These are phyloP conservation scores for Lipomyces yarrowii DNA, from an alignment of 1,139 yeast genomes.

Conservation along the genomic window DNA sequence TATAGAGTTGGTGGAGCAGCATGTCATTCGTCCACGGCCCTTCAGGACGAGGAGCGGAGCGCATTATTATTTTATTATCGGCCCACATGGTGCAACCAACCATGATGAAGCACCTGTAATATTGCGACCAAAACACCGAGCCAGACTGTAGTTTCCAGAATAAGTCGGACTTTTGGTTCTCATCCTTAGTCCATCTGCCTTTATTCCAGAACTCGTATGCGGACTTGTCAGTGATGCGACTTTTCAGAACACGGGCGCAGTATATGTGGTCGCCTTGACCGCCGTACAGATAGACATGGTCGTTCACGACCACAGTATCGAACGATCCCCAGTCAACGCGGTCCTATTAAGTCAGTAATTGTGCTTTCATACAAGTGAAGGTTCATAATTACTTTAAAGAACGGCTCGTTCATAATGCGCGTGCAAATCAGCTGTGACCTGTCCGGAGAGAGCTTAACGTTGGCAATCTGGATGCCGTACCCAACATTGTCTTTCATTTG, in stretches of 20 bases:
- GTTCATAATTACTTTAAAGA: conserved; percentile 8
- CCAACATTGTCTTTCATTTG: conserved; percentile 18
- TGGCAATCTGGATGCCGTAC: conserved; percentile 25
- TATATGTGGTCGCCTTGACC: conserved; percentile 18
- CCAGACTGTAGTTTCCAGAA: conserved; percentile 31
- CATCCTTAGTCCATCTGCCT: conserved; percentile 21
- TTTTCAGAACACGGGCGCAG: conserved; percentile 26
- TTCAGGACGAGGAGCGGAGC: conserved; percentile 28
- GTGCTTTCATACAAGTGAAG: not conserved
- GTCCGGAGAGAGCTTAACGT: conserved; percentile 12
- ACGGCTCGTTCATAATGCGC: conserved; percentile 25
- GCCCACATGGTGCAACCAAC: conserved; percentile 31
- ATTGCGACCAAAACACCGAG: conserved; percentile 27
- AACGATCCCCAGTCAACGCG: conserved; percentile 24
- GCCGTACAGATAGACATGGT: conserved; percentile 27
- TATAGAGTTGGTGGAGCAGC: conserved; percentile 21
- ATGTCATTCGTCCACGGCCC: conserved; percentile 30
- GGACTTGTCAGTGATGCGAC: conserved; percentile 16
- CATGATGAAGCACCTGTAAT: conserved; percentile 24
- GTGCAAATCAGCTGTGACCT: conserved; percentile 14
- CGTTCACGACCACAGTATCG: conserved; percentile 20
- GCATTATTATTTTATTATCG: conserved; percentile 29
- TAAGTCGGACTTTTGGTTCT: conserved; percentile 11
- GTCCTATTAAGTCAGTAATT: conserved; percentile 3
- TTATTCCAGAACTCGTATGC: conserved; percentile 27